A percentile compares a stretch with the other conserved stretches of the same genome.
Conservation (phyloP, 2,329 filamentous ascomycete genomes). For the Verticillium zaregamsianum region DNA sequence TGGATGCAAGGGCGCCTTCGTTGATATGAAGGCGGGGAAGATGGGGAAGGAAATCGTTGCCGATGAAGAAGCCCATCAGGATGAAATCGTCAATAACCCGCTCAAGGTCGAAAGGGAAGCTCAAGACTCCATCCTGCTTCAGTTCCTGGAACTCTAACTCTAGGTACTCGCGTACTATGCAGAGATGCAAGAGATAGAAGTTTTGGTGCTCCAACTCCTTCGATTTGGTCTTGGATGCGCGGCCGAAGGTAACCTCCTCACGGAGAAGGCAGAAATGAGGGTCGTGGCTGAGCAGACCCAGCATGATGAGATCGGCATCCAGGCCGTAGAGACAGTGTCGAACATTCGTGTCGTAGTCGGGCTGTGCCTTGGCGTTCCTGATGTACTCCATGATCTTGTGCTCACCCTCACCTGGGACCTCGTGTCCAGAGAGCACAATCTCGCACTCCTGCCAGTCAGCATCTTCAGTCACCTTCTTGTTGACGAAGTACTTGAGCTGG, state of each 20-base stretch:
- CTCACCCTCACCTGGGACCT: slow-evolving; percentile 96
- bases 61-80: slow-evolving; percentile 98
- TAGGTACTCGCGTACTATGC: slow-evolving; percentile 94
- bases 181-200: slow-evolving; percentile 95
- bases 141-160: slow-evolving; percentile 96
- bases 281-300: slow-evolving; percentile 94
- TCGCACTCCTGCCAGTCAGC: slow-evolving; percentile 96
- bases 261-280: slow-evolving; percentile 96
- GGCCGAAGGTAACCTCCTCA: slow-evolving; percentile 96
- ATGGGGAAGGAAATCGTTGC: slow-evolving; percentile 98
- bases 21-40: slow-evolving; percentile 96
- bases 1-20: slow-evolving; percentile 90
- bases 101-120: slow-evolving; percentile 87
- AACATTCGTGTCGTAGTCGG: slow-evolving; percentile 85
- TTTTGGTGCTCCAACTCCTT: slow-evolving; percentile 98
- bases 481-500: slow-evolving; percentile 97
- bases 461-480: slow-evolving; percentile 97
- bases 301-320: slow-evolving; percentile 97
- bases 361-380: slow-evolving; percentile 92
- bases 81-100: slow-evolving; percentile 98
- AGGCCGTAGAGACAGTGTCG: slow-evolving; percentile 96
- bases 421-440: slow-evolving; percentile 92
- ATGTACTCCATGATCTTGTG: slow-evolving; percentile 99
- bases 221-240: slow-evolving; percentile 79
- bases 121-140: slow-evolving; percentile 65